phyloP scores from a whole-genome alignment of 208 protist species.

The Hexamita inflata region DNA sequence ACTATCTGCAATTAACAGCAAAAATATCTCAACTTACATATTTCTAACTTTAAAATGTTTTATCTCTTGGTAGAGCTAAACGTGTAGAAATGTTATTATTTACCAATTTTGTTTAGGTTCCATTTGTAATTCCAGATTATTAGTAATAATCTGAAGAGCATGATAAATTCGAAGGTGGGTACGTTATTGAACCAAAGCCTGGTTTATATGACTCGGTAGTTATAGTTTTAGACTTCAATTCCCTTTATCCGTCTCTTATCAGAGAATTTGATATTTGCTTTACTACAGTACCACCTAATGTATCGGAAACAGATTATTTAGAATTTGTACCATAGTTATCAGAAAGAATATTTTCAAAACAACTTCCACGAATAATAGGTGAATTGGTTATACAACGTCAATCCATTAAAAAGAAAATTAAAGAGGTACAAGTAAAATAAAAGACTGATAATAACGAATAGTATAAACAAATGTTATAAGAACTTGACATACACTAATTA shows the following conservation, averaged over 20 bases:
- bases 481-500: slow-evolving; percentile 27
- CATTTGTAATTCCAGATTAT: slow-evolving; percentile 17
- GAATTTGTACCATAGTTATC: background rate
- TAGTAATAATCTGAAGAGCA: background rate
- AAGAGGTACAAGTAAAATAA: background rate
- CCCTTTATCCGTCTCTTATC: slow-evolving; percentile 98
- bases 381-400: slow-evolving; percentile 17
- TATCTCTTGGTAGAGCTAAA: background rate
- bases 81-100: slow-evolving; percentile 2
- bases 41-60: background rate
- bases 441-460: background rate
- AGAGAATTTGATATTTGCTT: slow-evolving; percentile 99
- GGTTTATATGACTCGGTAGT: slow-evolving; percentile 87
- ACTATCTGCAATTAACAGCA: background rate
- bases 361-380: slow-evolving; percentile 21
- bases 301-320: background rate
- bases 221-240: slow-evolving; percentile 99
- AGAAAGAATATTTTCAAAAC: background rate
- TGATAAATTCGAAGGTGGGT: slow-evolving; percentile 17
- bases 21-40: slow-evolving; percentile 15
- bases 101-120: background rate
- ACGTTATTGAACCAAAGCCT: slow-evolving; percentile 30
- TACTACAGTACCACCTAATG: slow-evolving; percentile 68
- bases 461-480: background rate
- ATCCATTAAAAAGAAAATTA: slow-evolving; percentile 7